Evolutionary conservation across 805 yeast species (phyloP).

Genomic region (Ogataea zsoltii): DNA sequence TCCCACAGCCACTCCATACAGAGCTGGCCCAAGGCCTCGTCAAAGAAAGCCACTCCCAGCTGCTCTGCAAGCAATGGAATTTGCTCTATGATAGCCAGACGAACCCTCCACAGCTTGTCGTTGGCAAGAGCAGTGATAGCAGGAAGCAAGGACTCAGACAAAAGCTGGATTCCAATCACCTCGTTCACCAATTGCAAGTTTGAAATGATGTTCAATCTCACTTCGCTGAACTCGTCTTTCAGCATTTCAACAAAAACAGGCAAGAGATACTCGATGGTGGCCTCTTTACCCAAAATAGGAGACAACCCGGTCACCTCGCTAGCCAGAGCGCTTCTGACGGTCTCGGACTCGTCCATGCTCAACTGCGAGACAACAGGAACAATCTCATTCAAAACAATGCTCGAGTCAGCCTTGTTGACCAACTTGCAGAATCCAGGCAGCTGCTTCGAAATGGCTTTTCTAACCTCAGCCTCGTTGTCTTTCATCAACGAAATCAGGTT

Average conservation of each 20-base stretch:
- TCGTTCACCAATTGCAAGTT: constrained; percentile 90
- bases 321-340: constrained; percentile 91
- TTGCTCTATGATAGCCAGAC: constrained; percentile 94
- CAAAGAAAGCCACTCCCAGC: constrained; percentile 89
- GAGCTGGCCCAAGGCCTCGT: constrained; percentile 83
- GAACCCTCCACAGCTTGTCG: constrained; percentile 96
- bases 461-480: constrained; percentile 95
- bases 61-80: constrained; percentile 94
- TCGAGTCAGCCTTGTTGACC: constrained; percentile 41
- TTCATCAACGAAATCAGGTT: constrained; percentile 77
- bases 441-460: constrained; percentile 92
- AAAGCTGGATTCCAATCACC: constrained; percentile 86
- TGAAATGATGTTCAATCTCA: constrained; percentile 88
- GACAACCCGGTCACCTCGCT: constrained; percentile 84
- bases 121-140: constrained; percentile 95
- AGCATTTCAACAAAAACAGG: constrained; percentile 92
- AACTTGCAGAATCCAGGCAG: constrained; percentile 71
- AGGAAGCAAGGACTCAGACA: constrained; percentile 86
- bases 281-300: constrained; percentile 79
- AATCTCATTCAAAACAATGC: constrained; percentile 63
- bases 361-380: constrained; percentile 82
- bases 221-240: constrained; percentile 96
- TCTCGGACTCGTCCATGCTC: constrained; percentile 88
- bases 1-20: constrained; percentile 99
- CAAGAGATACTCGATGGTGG: constrained; percentile 76